Evolutionary conservation across 208 protist genomes (phyloP), one percentile per base, ranked within the genome.

Genomic region (Trypanosoma rangeli): DNA sequence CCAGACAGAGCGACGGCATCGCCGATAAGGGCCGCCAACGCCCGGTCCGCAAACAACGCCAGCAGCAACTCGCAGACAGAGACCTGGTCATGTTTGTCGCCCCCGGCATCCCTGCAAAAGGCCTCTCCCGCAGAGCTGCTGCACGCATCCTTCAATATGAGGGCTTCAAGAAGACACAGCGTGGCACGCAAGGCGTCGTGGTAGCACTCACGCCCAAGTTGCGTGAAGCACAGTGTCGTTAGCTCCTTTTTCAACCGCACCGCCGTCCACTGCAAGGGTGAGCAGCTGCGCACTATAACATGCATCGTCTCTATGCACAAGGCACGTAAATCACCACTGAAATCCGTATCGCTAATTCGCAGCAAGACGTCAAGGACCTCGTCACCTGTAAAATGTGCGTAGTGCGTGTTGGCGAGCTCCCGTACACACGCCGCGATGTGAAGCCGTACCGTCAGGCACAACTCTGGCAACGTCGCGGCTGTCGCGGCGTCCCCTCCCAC

Each of bases 341-440:
- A n/a, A 24, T 64, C 55, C 8, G 42, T 61, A 12, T 33, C 52
- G n/a, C 28, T 44, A 3, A 73, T 5, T 35, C 46, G 42, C 9
- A 37, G 29, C 16, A 73, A 53, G 16, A 60, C 49, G 29, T 64
- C 39, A 37, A 73, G 31, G 13, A 73, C 50, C 15, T 59, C 44
- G 13, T 7, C 12, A 7, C 49, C 9, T 13, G 33, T 57, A 15
- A 73, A 31, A 54, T 4, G 13, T 10, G 5, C 5, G 33, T 22
- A 64, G 29, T 73, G 68, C 5, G 68, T 57, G 44, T 73, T 73
- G 8, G 68, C 68, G 31, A 73, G 44, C 29, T 73, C 68, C 8
- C 68, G 68, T 5, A 73, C 16, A 64, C 68, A 73, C 5, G 58
- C 57, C 33, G 57, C 57, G 0, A 37, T 44, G 22, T 67, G 53